Conservation (phyloP, 176 grass and related monocot genomes). For the Echinochloa phyllopogon region DNA sequence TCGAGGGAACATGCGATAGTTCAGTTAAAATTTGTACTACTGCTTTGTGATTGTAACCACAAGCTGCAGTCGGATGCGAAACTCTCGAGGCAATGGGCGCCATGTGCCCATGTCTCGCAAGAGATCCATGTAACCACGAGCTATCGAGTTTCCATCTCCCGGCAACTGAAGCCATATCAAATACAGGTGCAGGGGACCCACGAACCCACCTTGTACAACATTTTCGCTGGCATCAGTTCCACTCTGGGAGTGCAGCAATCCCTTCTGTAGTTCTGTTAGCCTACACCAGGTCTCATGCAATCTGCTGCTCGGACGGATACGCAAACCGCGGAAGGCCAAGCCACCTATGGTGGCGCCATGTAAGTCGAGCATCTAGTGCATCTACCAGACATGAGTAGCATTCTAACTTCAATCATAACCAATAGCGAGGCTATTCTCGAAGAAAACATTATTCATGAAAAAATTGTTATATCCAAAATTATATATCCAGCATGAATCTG, state of each 20-base stretch:
- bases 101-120: not conserved
- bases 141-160: not conserved
- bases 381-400: too few relatives aligned
- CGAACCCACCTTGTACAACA: not conserved
- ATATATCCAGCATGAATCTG: not conserved
- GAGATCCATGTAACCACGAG: not conserved
- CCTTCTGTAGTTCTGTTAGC: too few relatives aligned
- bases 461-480: not conserved
- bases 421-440: not conserved
- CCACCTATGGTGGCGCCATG: not conserved
- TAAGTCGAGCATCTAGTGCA: too few relatives aligned
- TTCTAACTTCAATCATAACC: not conserved
- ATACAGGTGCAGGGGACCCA: not conserved
- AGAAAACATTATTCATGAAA: constrained; percentile 8
- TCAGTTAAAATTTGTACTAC: not conserved
- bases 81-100: not conserved
- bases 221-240: too few relatives aligned
- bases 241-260: too few relatives aligned
- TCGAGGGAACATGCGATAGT: not conserved
- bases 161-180: not conserved
- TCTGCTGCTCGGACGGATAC: constrained; percentile 15
- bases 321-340: constrained; percentile 9
- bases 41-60: not conserved
- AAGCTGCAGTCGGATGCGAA: not conserved
- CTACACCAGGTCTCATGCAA: constrained; percentile 3